Conservation (phyloP, 2,329 filamentous ascomycete genomes). For the Neoascochyta sp. region DNA sequence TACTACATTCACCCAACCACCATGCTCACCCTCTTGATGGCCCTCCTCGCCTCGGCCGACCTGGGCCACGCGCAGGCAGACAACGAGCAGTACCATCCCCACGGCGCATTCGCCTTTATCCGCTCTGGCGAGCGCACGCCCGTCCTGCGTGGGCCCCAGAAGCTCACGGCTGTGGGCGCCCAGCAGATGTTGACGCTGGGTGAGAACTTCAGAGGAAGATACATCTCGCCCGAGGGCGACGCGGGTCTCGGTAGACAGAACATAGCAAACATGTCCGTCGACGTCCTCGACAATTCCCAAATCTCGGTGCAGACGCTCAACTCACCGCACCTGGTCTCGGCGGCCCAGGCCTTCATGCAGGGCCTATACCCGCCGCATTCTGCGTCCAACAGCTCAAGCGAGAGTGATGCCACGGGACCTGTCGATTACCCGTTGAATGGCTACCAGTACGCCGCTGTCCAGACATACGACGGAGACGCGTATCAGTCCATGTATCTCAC, state of each 20-base stretch:
- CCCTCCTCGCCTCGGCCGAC: constrained; percentile 21
- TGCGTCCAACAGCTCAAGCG: constrained; percentile 24
- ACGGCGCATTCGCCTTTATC: constrained; percentile 53
- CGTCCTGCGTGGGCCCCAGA: constrained; percentile 25
- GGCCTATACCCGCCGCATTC: constrained; percentile 55
- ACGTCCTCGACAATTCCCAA: constrained; percentile 46
- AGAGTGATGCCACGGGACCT: constrained; percentile 11
- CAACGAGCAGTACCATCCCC: constrained; percentile 32
- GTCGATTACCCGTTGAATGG: constrained; percentile 48
- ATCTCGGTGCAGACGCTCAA: constrained; percentile 48
- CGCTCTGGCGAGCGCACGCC: constrained; percentile 56
- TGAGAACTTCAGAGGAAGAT: constrained; percentile 50
- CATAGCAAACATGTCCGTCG: constrained; percentile 43
- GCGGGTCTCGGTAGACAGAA: constrained; percentile 21
- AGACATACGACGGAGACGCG: constrained; percentile 45
- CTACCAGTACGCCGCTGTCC: constrained; percentile 56
- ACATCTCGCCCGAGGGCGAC: constrained; percentile 39
- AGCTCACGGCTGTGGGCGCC: constrained; percentile 54
- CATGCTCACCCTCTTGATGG: constrained; percentile 28
- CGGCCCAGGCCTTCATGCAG: constrained; percentile 60
- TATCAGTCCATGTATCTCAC: constrained; percentile 50
- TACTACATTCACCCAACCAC: constrained; percentile 6
- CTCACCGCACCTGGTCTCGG: constrained; percentile 48
- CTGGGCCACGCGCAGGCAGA: constrained; percentile 22
- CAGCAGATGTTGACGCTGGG: constrained; percentile 52